A percentile compares a stretch with the other conserved stretches of the same genome.
phyloP scores from a whole-genome alignment of 2,329 filamentous ascomycete genomes.

The Truncatella angustata region DNA sequence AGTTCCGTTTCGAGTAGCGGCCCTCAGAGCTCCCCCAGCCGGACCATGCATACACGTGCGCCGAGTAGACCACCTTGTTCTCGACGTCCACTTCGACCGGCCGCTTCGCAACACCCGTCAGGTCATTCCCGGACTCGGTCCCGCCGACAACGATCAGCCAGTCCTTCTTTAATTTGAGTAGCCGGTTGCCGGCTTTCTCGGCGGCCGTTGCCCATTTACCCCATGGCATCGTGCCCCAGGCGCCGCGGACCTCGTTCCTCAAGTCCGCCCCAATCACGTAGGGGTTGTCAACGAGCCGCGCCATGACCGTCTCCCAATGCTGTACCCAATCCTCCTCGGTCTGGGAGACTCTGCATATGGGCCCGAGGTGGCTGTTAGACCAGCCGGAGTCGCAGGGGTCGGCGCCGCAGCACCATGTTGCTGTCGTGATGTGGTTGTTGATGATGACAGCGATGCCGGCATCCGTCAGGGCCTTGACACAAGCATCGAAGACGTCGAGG shows the following conservation, averaged over 20 bases:
- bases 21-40: slow-evolving; percentile 64
- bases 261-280: slow-evolving; percentile 66
- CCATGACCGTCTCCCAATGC: slow-evolving; percentile 66
- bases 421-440: slow-evolving; percentile 70
- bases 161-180: slow-evolving; percentile 57
- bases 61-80: slow-evolving; percentile 62
- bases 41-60: slow-evolving; percentile 69
- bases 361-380: slow-evolving; percentile 62
- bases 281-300: slow-evolving; percentile 54
- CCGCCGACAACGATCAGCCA: slow-evolving; percentile 70
- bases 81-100: slow-evolving; percentile 57
- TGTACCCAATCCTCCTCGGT: slow-evolving; percentile 65
- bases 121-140: slow-evolving; percentile 65
- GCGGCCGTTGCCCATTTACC: slow-evolving; percentile 61
- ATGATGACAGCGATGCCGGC: slow-evolving; percentile 63
- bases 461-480: slow-evolving; percentile 57
- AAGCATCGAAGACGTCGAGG: slow-evolving; percentile 60
- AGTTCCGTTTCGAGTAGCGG: slow-evolving; percentile 59
- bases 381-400: slow-evolving; percentile 67
- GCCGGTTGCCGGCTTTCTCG: slow-evolving; percentile 59
- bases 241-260: slow-evolving; percentile 66
- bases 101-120: slow-evolving; percentile 52
- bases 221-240: slow-evolving; percentile 71
- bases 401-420: slow-evolving; percentile 67
- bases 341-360: slow-evolving; percentile 59